Evolutionary conservation across 2,329 filamentous ascomycete species (phyloP).

Genomic region (Sarocladium kiliense): DNA sequence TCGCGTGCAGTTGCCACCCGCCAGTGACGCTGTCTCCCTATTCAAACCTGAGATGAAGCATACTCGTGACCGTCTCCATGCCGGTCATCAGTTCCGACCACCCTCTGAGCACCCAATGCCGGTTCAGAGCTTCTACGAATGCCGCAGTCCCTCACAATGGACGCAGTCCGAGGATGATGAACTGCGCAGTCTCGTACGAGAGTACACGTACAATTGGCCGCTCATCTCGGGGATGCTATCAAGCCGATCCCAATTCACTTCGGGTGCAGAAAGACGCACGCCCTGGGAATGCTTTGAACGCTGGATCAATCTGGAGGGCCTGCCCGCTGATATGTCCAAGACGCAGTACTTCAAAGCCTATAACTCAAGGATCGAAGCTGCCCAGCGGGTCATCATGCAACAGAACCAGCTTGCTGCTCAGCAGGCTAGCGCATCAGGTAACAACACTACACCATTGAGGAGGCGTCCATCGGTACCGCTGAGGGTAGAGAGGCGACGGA

Average conservation of each 20-base stretch:
- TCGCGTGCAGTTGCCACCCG: slow-evolving; percentile 52
- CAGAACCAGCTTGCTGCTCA: slow-evolving; percentile 47
- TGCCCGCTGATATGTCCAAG: slow-evolving; percentile 90
- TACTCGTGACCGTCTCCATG: slow-evolving; percentile 84
- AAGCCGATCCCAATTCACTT: slow-evolving; percentile 70
- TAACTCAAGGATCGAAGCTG: slow-evolving; percentile 54
- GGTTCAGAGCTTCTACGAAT: slow-evolving; percentile 83
- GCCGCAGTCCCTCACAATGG: slow-evolving; percentile 84
- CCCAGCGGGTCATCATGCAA: slow-evolving; percentile 49
- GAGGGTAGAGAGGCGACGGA: slow-evolving; percentile 79
- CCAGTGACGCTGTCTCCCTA: slow-evolving; percentile 73
- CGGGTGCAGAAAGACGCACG: slow-evolving; percentile 82
- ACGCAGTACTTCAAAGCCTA: slow-evolving; percentile 87
- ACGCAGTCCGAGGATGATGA: slow-evolving; percentile 86
- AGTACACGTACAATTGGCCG: slow-evolving; percentile 97
- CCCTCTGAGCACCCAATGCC: slow-evolving; percentile 92
- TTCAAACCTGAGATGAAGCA: slow-evolving; percentile 87
- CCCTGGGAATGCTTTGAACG: slow-evolving; percentile 99
- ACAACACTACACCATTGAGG: slow-evolving; percentile 32
- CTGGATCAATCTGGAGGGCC: slow-evolving; percentile 86
- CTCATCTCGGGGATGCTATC: slow-evolving; percentile 79
- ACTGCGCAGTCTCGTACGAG: slow-evolving; percentile 75
- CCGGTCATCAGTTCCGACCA: slow-evolving; percentile 86
- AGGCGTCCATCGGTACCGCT: slow-evolving; percentile 73
- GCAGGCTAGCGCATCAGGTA: slow-evolving; percentile 40